Evolutionary conservation across 805 yeast genomes (phyloP).

Genomic region (Pichia eremophila): DNA sequence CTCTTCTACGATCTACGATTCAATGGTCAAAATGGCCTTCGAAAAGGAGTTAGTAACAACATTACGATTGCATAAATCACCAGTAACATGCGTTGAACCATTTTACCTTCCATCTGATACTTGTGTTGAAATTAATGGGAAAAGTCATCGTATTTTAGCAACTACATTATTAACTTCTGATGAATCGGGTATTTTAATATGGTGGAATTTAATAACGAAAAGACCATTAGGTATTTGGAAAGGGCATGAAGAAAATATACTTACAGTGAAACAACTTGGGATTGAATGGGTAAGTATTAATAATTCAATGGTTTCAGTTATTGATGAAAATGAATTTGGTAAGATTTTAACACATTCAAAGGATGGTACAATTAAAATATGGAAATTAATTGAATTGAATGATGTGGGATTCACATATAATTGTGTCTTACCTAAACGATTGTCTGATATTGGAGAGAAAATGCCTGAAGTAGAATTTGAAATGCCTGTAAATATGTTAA

Average conservation of each 20-base stretch:
- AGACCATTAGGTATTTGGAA: slow-evolving; percentile 51
- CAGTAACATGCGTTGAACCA: slow-evolving; percentile 5
- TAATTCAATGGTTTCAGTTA: slow-evolving; percentile 8
- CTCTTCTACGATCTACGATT: no score
- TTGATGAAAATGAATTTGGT: slow-evolving; percentile 26
- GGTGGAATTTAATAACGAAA: slow-evolving; percentile 55
- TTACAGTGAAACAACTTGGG: slow-evolving; percentile 41
- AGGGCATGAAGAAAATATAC: slow-evolving; percentile 43
- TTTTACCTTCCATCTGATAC: slow-evolving; percentile 6
- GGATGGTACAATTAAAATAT: slow-evolving; percentile 46
- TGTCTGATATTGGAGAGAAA: neutral
- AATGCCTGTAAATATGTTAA: slow-evolving; percentile 65
- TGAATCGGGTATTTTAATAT: slow-evolving; percentile 48
- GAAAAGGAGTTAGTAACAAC: slow-evolving; percentile 20
- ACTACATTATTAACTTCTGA: slow-evolving; percentile 46
- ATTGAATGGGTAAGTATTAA: slow-evolving; percentile 18
- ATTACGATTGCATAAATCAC: slow-evolving; percentile 3
- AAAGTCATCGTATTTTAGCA: slow-evolving; percentile 17
- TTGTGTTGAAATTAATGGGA: neutral
- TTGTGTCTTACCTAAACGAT: slow-evolving; percentile 12
- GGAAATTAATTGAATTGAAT: slow-evolving; percentile 28
- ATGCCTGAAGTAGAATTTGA: slow-evolving; percentile 26
- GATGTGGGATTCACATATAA: slow-evolving; percentile 7
- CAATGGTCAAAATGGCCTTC: slow-evolving; percentile 15
- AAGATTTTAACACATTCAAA: slow-evolving; percentile 54